phyloP scores from a whole-genome alignment of 2,329 filamentous ascomycete species.

The Chrysoporthe deuterocubensis region DNA sequence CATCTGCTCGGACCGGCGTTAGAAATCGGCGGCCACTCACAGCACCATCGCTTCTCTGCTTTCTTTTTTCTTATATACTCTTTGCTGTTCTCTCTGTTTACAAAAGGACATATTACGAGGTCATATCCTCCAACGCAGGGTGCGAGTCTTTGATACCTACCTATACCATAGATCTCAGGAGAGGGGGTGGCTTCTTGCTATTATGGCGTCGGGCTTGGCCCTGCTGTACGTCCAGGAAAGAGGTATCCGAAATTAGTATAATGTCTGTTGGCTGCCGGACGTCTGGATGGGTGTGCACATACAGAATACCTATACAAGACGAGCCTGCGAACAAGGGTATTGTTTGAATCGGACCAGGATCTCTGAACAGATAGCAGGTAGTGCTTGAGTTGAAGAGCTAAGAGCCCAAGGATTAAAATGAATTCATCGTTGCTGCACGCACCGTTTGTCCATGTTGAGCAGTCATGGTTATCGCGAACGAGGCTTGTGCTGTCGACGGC shows the following conservation, averaged over 20 bases:
- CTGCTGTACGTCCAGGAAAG: neutral
- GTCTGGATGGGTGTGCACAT: neutral
- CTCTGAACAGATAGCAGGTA: neutral
- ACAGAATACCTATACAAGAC: neutral
- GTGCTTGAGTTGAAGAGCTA: neutral
- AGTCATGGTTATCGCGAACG: no score
- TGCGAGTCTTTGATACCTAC: constrained; percentile 5
- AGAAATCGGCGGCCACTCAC: constrained; percentile 11
- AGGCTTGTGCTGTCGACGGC: no score
- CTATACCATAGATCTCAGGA: constrained; percentile 20
- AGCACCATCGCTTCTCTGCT: neutral
- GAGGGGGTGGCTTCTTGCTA: constrained; percentile 10
- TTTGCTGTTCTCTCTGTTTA: constrained; percentile 8
- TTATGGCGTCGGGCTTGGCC: constrained; percentile 2
- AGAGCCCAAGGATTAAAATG: neutral
- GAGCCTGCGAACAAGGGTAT: neutral
- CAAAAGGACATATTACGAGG: constrained; percentile 13
- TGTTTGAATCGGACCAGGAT: neutral
- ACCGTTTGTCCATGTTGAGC: neutral
- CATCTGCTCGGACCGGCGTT: constrained; percentile 25
- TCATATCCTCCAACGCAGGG: neutral
- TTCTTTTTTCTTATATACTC: constrained; percentile 8
- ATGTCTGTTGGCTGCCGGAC: neutral
- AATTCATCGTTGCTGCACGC: neutral
- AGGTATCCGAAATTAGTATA: neutral